A percentile compares a stretch with the other conserved stretches of the same genome.
Evolutionary conservation across 2,329 filamentous ascomycete species (phyloP).

Genomic region (Drechslerella coelobrocha): DNA sequence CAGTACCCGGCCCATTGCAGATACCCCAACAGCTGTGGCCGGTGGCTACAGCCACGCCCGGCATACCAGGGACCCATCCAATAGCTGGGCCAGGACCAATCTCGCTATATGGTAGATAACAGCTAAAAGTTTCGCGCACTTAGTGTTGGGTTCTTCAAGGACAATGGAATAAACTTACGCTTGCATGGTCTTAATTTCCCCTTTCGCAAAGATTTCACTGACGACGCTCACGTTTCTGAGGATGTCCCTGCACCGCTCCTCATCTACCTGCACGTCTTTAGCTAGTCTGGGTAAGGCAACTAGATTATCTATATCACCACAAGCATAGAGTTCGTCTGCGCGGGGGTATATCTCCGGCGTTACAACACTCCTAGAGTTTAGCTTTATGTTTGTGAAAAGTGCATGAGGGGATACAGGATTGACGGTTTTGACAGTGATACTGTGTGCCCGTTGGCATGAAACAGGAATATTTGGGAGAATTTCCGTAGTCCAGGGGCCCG

Average conservation of each 20-base stretch:
- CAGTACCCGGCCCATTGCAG: conserved; percentile 90
- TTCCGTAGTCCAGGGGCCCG: conserved; percentile 70
- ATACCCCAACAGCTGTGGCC: conserved; percentile 99
- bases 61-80: conserved; percentile 75
- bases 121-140: conserved; percentile 58
- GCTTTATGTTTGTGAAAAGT: conserved; percentile 73
- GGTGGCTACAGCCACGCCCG: conserved; percentile 79
- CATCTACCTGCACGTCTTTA: conserved; percentile 77
- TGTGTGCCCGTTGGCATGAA: conserved; percentile 66
- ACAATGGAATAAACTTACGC: conserved; percentile 60
- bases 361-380: conserved; percentile 65
- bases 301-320: conserved; percentile 81
- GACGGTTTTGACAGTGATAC: conserved; percentile 65
- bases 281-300: conserved; percentile 77
- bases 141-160: not conserved
- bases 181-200: conserved; percentile 76
- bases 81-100: conserved; percentile 70
- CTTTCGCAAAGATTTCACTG: conserved; percentile 70
- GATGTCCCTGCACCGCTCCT: conserved; percentile 80
- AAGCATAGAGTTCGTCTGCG: conserved; percentile 90
- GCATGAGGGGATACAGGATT: conserved; percentile 74
- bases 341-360: conserved; percentile 92
- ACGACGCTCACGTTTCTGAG: conserved; percentile 76
- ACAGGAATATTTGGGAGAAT: conserved; percentile 66
- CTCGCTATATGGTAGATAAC: conserved; percentile 82